These are phyloP conservation scores for Gamarada debralockiae DNA, from an alignment of 495 filamentous ascomycete genomes.

Conservation along the genomic window DNA sequence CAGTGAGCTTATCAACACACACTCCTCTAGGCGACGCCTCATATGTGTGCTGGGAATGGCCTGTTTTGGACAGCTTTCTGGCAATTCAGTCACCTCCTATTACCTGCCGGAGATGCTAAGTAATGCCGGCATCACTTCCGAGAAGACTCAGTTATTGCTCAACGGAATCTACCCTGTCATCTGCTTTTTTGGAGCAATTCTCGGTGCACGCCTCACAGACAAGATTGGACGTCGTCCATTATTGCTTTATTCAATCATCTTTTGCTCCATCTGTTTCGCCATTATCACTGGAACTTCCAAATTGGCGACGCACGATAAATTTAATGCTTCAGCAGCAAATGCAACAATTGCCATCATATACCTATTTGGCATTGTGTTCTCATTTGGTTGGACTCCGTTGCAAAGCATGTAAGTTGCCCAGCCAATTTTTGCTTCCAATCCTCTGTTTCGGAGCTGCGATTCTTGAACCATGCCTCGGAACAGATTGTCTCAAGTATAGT, in stretches of 20 bases:
- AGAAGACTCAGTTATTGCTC: conserved; percentile 9
- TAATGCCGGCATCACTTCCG: conserved; percentile 48
- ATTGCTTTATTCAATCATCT: conserved; percentile 49
- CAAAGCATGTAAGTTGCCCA: too few relatives aligned
- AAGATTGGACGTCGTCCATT: conserved; percentile 57
- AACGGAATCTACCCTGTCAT: conserved; percentile 26
- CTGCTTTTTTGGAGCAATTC: conserved; percentile 49
- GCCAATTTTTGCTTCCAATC: too few relatives aligned
- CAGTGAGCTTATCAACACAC: conserved; percentile 43
- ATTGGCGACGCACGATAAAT: conserved; percentile 16
- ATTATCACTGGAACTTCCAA: conserved; percentile 44
- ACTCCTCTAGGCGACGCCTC: conserved; percentile 39
- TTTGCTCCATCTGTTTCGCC: conserved; percentile 45
- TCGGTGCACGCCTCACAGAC: conserved; percentile 50
- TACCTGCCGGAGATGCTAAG: conserved; percentile 50
- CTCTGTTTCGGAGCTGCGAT: too few relatives aligned
- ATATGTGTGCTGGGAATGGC: conserved; percentile 37
- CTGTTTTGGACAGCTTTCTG: conserved; percentile 61
- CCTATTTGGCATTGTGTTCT: conserved; percentile 58
- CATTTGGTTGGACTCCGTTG: conserved; percentile 62
- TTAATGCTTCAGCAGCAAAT: conserved; percentile 28
- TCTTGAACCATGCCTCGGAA: too few relatives aligned
- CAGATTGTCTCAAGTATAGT: too few relatives aligned
- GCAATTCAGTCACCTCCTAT: conserved; percentile 53
- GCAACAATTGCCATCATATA: conserved; percentile 54